Evolutionary conservation across 73 alveolate species (phyloP), one percentile per base, ranked within the genome.

Genomic region (Paramecium tetraurelia): DNA sequence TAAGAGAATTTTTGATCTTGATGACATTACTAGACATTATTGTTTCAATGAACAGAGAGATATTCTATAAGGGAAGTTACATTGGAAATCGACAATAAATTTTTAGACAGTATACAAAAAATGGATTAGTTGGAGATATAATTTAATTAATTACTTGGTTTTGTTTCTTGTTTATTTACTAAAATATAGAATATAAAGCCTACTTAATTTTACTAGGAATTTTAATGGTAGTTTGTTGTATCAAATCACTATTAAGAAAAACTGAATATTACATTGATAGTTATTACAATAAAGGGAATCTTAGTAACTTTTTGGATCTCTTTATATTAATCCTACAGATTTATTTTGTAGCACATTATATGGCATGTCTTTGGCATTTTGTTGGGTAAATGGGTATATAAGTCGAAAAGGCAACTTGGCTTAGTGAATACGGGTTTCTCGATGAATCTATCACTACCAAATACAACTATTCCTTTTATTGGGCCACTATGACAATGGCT

Each of bases 301-400:
- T 63, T 31, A 63, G 84, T 33, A 63, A 63, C 1, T 31, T 63
- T 27, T 63, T 63, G 10, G 84, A 63, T 63, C 3, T 63, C 7
- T 31, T 63, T 12, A 63, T 63, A 6, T 41, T 63, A 1, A 63
- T 63, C 6, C 16, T 63, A 22, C 24, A 63, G 29, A 63, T 63
- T 27, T 63, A 63, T 24, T 63, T 22, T 63, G 84, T 80, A 38
- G 90, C 90, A 2, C 90, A 80, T 48, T 40, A 31, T 43, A 80
- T 80, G 90, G 90, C 90, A 20, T 80, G 90, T 44, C 43, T 80
- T 43, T 80, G 90, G 90, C 75, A 80, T 48, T 48, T 43, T 12
- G 90, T 80, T 5, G 90, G 90, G 12, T 6, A 80, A n/a, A 14
- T 80, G 3, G 57, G 76, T 0, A 38, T n/a, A 8, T 44, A 27